Evolutionary conservation across 1,284 basidiomycete genomes (phyloP).

Genomic region (Papiliotrema nemorosa): DNA sequence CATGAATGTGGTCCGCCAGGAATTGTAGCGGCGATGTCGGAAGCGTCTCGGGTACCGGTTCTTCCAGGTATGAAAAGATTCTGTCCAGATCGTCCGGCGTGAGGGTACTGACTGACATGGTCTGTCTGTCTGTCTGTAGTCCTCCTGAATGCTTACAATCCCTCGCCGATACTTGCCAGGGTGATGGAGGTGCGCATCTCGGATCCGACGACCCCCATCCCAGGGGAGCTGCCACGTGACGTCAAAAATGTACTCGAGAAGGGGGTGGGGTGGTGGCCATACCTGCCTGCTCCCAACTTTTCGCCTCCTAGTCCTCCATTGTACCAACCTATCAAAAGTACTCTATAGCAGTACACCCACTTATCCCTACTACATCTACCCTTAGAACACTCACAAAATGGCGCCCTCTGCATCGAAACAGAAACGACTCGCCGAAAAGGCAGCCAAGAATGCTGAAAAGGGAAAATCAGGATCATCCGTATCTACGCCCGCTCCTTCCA

Average conservation of each 20-base stretch:
- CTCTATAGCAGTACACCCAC: neutral
- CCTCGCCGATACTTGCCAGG: no score
- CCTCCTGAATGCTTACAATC: neutral
- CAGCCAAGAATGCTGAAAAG: slow-evolving; percentile 59
- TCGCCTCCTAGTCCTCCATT: neutral
- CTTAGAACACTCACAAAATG: slow-evolving; percentile 31
- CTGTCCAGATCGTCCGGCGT: slow-evolving; percentile 20
- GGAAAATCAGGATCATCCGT: slow-evolving; percentile 35
- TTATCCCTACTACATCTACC: neutral
- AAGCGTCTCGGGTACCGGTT: slow-evolving; percentile 16
- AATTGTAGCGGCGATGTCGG: slow-evolving; percentile 29
- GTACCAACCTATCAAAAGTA: neutral
- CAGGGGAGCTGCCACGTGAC: slow-evolving; percentile 17
- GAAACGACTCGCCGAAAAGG: slow-evolving; percentile 84
- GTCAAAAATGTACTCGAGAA: slow-evolving; percentile 13
- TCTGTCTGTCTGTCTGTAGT: neutral
- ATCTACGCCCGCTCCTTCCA: slow-evolving; percentile 61
- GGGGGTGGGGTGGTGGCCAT: neutral
- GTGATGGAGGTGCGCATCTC: no score
- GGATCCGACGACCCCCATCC: no score
- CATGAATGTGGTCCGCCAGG: slow-evolving; percentile 21
- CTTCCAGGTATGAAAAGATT: slow-evolving; percentile 26
- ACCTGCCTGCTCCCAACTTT: slow-evolving; percentile 1
- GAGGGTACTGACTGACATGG: slow-evolving; percentile 9
- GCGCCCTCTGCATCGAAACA: slow-evolving; percentile 51